phyloP scores from a whole-genome alignment of 805 yeast species.

The Brettanomyces nanus region DNA sequence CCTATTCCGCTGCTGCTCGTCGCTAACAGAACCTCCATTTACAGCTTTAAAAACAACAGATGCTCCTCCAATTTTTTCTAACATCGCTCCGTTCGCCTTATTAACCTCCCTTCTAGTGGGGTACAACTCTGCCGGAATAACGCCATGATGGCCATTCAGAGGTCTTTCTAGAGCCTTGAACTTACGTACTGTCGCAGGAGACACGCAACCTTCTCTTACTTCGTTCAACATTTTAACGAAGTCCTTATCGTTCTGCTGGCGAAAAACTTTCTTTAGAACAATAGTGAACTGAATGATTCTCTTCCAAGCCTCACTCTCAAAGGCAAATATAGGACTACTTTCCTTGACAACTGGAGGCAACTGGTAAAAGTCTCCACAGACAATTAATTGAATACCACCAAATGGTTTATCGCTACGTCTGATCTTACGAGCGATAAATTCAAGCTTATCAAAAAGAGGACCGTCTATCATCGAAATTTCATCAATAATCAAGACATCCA shows the following conservation, averaged over 20 bases:
- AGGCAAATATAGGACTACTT: conserved; percentile 41
- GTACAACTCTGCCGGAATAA: conserved; percentile 67
- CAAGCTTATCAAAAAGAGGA: conserved; percentile 52
- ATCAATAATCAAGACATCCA: conserved; percentile 61
- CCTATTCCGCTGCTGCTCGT: conserved; percentile 33
- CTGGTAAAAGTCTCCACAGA: conserved; percentile 79
- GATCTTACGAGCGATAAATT: conserved; percentile 47
- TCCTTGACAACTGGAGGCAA: conserved; percentile 60
- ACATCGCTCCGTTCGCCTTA: conserved; percentile 45
- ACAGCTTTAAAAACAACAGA: conserved; percentile 36
- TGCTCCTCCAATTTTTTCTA: conserved; percentile 38
- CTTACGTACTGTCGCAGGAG: conserved; percentile 36
- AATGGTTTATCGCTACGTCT: conserved; percentile 44
- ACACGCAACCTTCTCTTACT: conserved; percentile 56
- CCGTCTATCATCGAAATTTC: conserved; percentile 81
- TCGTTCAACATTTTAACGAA: conserved; percentile 72
- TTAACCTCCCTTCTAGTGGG: conserved; percentile 71
- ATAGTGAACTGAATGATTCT: conserved; percentile 48
- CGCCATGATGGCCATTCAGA: conserved; percentile 43
- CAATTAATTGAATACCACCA: conserved; percentile 72
- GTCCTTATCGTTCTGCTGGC: conserved; percentile 67
- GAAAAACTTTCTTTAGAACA: conserved; percentile 55
- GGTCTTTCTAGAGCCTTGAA: conserved; percentile 47
- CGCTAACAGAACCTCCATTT: conserved; percentile 45
- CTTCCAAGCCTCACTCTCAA: conserved; percentile 59